These are phyloP conservation scores for Micromonas pusilla DNA, from an alignment of 139 green algal species.

Conservation along the genomic window DNA sequence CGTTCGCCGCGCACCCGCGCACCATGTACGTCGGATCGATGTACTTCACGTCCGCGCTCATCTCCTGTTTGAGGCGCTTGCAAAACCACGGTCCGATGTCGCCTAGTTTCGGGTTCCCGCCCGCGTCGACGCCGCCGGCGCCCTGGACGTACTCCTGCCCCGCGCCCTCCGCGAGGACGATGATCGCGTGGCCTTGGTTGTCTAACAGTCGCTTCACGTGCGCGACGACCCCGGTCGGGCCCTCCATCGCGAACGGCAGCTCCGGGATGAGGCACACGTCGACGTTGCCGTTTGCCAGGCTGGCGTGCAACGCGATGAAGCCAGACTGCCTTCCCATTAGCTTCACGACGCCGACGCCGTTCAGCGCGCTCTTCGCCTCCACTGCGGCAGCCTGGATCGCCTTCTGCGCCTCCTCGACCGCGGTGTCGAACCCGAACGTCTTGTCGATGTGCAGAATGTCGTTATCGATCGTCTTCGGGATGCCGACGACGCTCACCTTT, in stretches of 20 bases:
- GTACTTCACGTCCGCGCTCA: constrained; percentile 80
- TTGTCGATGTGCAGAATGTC: constrained; percentile 84
- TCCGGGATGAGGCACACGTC: constrained; percentile 92
- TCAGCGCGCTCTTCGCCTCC: constrained; percentile 68
- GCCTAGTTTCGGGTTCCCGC: constrained; percentile 41
- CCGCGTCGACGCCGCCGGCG: constrained; percentile 39
- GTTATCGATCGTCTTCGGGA: constrained; percentile 99
- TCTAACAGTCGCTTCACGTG: constrained; percentile 55
- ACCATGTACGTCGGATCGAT: constrained; percentile 94
- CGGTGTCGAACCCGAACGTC: constrained; percentile 83
- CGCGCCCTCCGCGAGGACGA: constrained; percentile 81
- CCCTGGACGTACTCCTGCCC: constrained; percentile 66
- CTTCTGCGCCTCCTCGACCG: constrained; percentile 92
- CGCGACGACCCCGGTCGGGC: constrained; percentile 62
- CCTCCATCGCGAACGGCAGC: constrained; percentile 76
- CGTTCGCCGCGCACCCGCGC: constrained; percentile 72
- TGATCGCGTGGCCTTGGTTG: constrained; percentile 32
- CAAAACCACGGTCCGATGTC: constrained; percentile 75
- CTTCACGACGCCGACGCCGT: constrained; percentile 93
- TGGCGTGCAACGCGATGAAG: constrained; percentile 95
- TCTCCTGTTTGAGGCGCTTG: constrained; percentile 58
- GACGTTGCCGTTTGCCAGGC: constrained; percentile 68
- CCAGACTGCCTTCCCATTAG: constrained; percentile 93
- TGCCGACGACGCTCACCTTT: constrained; percentile 49
- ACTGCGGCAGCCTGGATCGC: constrained; percentile 88